These are phyloP conservation scores for Eragrostis nindensis DNA, from an alignment of 176 grass and related monocot genomes.

Conservation along the genomic window DNA sequence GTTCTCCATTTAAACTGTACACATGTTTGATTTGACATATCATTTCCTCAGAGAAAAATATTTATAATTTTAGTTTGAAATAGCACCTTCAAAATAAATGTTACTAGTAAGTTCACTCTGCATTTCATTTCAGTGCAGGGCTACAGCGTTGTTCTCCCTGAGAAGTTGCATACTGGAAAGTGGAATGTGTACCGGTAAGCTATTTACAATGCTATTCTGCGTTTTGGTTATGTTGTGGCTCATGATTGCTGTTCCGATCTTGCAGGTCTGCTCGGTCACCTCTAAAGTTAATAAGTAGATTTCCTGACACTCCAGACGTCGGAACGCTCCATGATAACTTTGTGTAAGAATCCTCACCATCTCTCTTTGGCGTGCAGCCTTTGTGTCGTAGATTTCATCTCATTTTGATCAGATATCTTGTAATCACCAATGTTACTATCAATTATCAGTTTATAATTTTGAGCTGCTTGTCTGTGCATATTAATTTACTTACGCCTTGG, in stretches of 20 bases:
- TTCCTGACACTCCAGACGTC: conserved; percentile 60
- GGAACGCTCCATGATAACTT: conserved; percentile 94
- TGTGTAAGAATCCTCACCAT: conserved; percentile 57
- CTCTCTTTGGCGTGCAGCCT: conserved; percentile 5
- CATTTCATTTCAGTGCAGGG: conserved; percentile 67
- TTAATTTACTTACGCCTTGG: neutral
- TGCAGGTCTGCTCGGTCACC: conserved; percentile 77
- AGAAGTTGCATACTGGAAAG: conserved; percentile 95
- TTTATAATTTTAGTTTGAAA: conserved; percentile 11
- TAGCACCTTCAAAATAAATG: neutral
- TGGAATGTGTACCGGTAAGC: conserved; percentile 94
- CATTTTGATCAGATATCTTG: conserved; percentile 22
- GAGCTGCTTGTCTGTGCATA: neutral
- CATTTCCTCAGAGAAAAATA: neutral
- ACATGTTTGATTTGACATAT: neutral
- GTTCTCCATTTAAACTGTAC: neutral
- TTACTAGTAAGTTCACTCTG: conserved; percentile 15
- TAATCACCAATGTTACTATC: neutral
- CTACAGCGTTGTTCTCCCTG: conserved; percentile 85
- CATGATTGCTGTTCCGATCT: conserved; percentile 27
- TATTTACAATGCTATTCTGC: conserved; percentile 18
- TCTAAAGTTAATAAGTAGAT: conserved; percentile 65
- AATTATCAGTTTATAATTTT: neutral
- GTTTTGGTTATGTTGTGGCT: conserved; percentile 13
- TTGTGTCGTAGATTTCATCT: neutral